Base-by-base conservation (phyloP, 1,284 basidiomycete species). In the Cutaneotrichosporon cavernicola region DNA sequence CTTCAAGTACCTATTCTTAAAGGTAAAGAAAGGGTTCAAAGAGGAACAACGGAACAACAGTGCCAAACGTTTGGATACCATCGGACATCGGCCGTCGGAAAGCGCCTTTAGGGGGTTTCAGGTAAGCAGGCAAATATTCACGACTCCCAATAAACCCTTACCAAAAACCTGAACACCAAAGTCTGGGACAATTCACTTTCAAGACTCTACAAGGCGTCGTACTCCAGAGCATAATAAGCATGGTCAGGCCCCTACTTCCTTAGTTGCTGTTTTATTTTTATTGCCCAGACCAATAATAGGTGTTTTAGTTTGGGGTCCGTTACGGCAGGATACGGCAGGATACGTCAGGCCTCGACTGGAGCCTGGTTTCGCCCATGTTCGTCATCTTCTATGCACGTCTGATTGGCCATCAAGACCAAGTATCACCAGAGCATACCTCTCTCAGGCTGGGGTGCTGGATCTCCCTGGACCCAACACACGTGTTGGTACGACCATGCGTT, bases 151-250 rank as follows among this genome's bases (percentile, higher is more conserved):
- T 26, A 26, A 26, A 1, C 26, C 26, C 3, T 26, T 26, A 26
- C 26, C 26, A 26, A 26, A 26, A 26, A 26, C 43, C 43, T 18
- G 43, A 46, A n/a, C 43, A n/a, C 18, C 22, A 30, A 22, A 2
- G 30, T 4, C 49, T 26, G 49, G 3, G 5, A 31, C 21, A 51
- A 26, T 51, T 26, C 22, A 26, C 10, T 5, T 5, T 5, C 7
- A 10, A 14, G 49, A 11, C 8, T 16, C 5, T 11, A 9, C 5
- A 18, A 26, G 49, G 16, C 21, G 49, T 51, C 49, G 49, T 30
- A 31, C 43, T 21, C 22, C 49, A 31, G 49, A 51, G 49, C 49
- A 51, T 51, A 51, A 26, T 51, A 51, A 51, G 49, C 49, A 51
- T 51, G 49, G 49, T 9, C 47, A 49, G 8, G n/a, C 6, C 47